Evolutionary conservation across 768 basidiomycete species (phyloP), one percentile per base, ranked within the genome.

Genomic region (Gloeopeniophorella convolvens): DNA sequence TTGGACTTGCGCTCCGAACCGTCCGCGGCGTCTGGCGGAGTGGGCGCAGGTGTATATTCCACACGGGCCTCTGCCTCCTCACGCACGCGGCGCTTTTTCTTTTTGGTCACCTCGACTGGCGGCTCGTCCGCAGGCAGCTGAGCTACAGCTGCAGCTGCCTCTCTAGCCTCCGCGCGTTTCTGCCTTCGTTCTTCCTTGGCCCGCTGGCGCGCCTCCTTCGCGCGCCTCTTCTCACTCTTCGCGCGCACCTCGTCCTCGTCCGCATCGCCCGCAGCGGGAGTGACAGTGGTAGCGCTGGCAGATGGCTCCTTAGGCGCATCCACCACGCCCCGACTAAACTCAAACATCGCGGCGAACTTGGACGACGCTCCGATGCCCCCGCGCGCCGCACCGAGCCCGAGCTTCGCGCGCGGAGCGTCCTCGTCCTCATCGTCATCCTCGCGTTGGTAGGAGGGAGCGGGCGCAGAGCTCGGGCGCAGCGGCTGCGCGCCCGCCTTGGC

Each of bases 401-500:
- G 46, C 42, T 61, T n/a, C 6, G 51, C 47, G 20, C 62, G 55
- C 33, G 58, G 61, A 5, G 54, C 62, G 4, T 56, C 61, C 16
- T 59, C 60, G 34, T 62, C 62, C 34, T 61, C 57, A 37, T 36
- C 46, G 36, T 59, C 49, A 20, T 56, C 56, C 46, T 16, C 33
- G 27, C 33, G 10, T 40, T 43, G 28, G 45, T 39, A 9, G 56
- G 26, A 4, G 57, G 36, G 54, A 36, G 63, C 59, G 4, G 57
- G 21, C 7, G 53, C 16, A 27, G 44, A 41, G 8, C 36, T 18
- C 13, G 24, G 16, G 4, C 47, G 40, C n/a, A n/a, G n/a, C 61
- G 63, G n/a, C 60, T 54, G 52, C 1, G 51, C 45, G 33, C 52
- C 55, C 47, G 67, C 63, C 61, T 81, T 84, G 21, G 78, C 74